Conservation (phyloP, 441 rosid species). For the Theobroma grandiflorum region DNA sequence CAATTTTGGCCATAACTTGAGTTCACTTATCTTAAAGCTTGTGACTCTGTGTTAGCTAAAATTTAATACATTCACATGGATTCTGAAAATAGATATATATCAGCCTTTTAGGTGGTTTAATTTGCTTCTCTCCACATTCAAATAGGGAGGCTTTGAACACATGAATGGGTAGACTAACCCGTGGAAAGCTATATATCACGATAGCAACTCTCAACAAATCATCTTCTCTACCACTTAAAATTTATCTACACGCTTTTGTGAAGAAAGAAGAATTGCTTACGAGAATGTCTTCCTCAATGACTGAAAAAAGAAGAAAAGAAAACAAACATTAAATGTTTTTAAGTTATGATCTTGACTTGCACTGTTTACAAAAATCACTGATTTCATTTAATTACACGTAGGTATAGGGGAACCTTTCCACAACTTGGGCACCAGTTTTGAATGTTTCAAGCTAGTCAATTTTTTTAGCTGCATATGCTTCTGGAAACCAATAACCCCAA, state of each 20-base stretch:
- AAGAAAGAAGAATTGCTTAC: too few relatives aligned
- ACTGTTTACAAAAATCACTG: too few relatives aligned
- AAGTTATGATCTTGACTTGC: background rate
- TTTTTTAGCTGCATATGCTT: too few relatives aligned
- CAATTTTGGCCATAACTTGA: background rate
- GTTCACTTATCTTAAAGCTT: conserved; percentile 5
- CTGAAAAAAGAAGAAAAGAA: background rate
- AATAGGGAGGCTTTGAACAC: background rate
- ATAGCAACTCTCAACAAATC: conserved; percentile 11
- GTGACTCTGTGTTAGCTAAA: conserved; percentile 6
- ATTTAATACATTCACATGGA: conserved; percentile 12
- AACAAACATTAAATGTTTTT: background rate
- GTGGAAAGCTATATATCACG: background rate
- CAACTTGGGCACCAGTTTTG: too few relatives aligned
- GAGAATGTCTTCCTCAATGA: too few relatives aligned
- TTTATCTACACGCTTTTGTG: too few relatives aligned
- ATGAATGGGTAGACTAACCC: background rate
- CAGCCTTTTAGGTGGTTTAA: background rate
- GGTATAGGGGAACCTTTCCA: too few relatives aligned
- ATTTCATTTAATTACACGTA: too few relatives aligned
- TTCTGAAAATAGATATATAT: background rate
- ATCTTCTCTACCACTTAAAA: background rate
- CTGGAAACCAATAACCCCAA: background rate
- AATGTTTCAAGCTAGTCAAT: too few relatives aligned
- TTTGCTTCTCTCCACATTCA: background rate